Evolutionary conservation across 768 basidiomycete genomes (phyloP).

Genomic region (Hydnomerulius pinastri): DNA sequence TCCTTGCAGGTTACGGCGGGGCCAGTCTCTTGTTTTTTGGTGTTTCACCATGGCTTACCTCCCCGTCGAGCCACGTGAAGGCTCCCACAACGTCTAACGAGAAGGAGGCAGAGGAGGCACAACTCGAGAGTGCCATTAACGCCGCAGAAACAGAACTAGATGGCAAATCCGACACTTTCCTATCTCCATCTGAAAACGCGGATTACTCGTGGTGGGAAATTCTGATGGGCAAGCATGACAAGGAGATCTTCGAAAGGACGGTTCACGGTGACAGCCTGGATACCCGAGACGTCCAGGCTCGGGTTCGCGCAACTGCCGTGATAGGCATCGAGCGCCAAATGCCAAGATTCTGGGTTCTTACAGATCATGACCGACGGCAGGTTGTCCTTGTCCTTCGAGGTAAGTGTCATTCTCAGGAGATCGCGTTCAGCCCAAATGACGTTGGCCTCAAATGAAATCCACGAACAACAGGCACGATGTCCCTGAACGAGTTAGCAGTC

Average conservation of each 20-base stretch:
- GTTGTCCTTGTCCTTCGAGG: conserved; percentile 77
- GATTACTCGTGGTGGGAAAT: conserved; percentile 85
- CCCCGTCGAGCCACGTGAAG: conserved; percentile 25
- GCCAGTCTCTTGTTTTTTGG: conserved; percentile 83
- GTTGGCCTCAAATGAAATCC: conserved; percentile 3
- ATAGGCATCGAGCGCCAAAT: conserved; percentile 69
- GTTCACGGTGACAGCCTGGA: conserved; percentile 29
- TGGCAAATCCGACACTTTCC: conserved; percentile 33
- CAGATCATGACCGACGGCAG: conserved; percentile 73
- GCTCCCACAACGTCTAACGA: conserved; percentile 35
- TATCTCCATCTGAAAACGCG: conserved; percentile 20
- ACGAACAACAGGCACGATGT: conserved; percentile 68
- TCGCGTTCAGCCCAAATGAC: neutral
- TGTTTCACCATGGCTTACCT: conserved; percentile 41
- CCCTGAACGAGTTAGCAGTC: conserved; percentile 82
- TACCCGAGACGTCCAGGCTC: conserved; percentile 30
- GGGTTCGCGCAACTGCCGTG: conserved; percentile 58
- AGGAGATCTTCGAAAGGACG: conserved; percentile 78
- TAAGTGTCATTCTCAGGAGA: conserved; percentile 21
- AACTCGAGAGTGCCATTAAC: conserved; percentile 65
- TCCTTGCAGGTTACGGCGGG: conserved; percentile 83
- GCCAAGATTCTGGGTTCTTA: conserved; percentile 86
- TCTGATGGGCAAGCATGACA: conserved; percentile 76
- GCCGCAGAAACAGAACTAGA: conserved; percentile 70
- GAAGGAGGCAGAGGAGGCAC: conserved; percentile 58